phyloP scores from a whole-genome alignment of 345 rosid genomes.

The Brassica cretica region DNA sequence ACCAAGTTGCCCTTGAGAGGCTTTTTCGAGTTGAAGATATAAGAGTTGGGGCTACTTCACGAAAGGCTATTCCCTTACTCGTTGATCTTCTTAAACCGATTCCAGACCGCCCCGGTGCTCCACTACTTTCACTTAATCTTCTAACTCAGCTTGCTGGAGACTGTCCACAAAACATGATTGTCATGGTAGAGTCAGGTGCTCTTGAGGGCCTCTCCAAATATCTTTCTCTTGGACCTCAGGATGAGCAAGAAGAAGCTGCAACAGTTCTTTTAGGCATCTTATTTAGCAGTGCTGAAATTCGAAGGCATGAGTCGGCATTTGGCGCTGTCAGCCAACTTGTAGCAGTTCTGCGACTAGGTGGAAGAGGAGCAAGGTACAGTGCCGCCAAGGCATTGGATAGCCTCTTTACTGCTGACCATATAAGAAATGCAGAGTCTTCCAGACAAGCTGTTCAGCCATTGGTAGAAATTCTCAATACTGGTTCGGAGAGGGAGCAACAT shows the following conservation, averaged over 20 bases:
- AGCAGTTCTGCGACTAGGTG: slow-evolving; percentile 94
- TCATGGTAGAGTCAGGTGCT: slow-evolving; percentile 98
- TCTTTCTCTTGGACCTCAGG: slow-evolving; percentile 98
- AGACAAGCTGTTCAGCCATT: slow-evolving; percentile 97
- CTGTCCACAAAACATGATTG: slow-evolving; percentile 80
- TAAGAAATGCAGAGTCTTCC: slow-evolving; percentile 92
- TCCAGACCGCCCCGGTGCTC: slow-evolving; percentile 99
- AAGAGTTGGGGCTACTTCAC: slow-evolving; percentile 94
- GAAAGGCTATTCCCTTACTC: slow-evolving; percentile 94
- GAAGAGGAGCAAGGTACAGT: slow-evolving; percentile 94
- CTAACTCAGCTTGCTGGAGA: slow-evolving; percentile 94
- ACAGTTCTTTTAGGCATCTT: slow-evolving; percentile 88
- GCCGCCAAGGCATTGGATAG: slow-evolving; percentile 98
- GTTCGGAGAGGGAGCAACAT: slow-evolving; percentile 94
- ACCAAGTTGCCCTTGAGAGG: slow-evolving; percentile 97
- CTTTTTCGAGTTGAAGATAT: slow-evolving; percentile 98
- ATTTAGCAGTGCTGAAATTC: slow-evolving; percentile 86
- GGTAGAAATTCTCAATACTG: slow-evolving; percentile 95
- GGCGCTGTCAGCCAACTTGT: slow-evolving; percentile 96
- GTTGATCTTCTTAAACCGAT: slow-evolving; percentile 98
- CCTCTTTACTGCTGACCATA: slow-evolving; percentile 94
- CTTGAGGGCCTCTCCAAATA: slow-evolving; percentile 92
- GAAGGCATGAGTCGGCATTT: slow-evolving; percentile 94
- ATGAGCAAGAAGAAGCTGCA: slow-evolving; percentile 99
- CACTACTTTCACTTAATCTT: slow-evolving; percentile 82